A percentile compares a stretch with the other conserved stretches of the same genome.
Conservation (phyloP, 2,329 filamentous ascomycete genomes). For the Paraphoma sp. region DNA sequence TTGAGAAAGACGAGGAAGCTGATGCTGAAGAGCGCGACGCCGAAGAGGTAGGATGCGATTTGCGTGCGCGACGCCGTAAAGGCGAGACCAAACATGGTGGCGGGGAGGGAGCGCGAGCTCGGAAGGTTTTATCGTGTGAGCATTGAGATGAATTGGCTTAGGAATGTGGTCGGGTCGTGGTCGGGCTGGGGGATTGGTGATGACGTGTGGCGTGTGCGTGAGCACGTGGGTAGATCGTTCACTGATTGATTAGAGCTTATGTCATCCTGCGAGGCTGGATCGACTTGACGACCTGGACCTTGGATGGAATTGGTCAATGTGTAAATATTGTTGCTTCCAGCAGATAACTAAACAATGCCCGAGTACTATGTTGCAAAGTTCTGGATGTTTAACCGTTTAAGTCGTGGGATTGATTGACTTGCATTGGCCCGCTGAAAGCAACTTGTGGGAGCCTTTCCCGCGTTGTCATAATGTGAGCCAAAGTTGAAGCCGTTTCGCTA, state of each 20-base stretch:
- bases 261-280: background rate
- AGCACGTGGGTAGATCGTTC: conserved; percentile 1
- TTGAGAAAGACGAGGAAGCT: conserved; percentile 91
- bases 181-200: conserved; percentile 1
- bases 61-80: conserved; percentile 66
- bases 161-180: background rate
- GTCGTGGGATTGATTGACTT: too few species aligned
- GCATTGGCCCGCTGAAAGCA: too few species aligned
- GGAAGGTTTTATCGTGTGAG: conserved; percentile 10
- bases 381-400: too few species aligned
- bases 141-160: conserved; percentile 12
- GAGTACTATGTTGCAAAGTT: too few species aligned
- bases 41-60: conserved; percentile 75
- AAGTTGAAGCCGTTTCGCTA: too few species aligned
- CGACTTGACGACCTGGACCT: background rate
- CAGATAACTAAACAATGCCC: too few species aligned
- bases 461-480: too few species aligned
- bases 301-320: too few species aligned
- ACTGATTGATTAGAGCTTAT: background rate
- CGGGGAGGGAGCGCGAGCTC: conserved; percentile 31
- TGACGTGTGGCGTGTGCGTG: conserved; percentile 10
- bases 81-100: conserved; percentile 44
- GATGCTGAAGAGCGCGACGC: conserved; percentile 85
- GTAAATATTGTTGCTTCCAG: too few species aligned
- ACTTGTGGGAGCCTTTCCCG: too few species aligned